Evolutionary conservation across 371 early-diverging fungal species (phyloP).

Genomic region (Phascolomyces articulosus): DNA sequence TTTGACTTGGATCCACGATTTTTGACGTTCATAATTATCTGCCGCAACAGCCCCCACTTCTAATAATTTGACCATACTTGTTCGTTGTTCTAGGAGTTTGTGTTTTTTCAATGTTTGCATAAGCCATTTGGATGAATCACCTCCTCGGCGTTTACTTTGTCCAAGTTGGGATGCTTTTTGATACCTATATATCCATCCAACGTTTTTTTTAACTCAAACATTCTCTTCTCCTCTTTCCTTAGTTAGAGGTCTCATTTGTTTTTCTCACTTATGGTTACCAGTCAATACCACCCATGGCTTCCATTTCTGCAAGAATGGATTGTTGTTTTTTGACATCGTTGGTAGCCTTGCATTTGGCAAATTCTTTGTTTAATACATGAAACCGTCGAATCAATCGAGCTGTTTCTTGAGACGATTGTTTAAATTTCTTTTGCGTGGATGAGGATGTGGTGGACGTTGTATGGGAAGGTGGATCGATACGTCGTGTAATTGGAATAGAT

Average conservation of each 20-base stretch:
- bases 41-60: conserved; percentile 91
- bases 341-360: conserved; percentile 47
- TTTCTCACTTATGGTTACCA: too few species aligned
- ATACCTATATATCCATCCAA: too few species aligned
- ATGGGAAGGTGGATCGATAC: background rate
- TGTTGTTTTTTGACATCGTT: conserved; percentile 27
- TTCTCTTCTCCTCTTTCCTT: too few species aligned
- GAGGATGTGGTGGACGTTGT: background rate
- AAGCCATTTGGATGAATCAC: conserved; percentile 86
- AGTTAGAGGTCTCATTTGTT: too few species aligned
- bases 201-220: too few species aligned
- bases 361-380: conserved; percentile 77
- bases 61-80: conserved; percentile 53
- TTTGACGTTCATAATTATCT: conserved; percentile 71
- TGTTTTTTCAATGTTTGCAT: conserved; percentile 51
- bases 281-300: conserved; percentile 83
- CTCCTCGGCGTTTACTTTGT: conserved; percentile 81
- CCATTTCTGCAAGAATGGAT: conserved; percentile 67
- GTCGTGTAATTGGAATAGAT: background rate
- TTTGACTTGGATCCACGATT: conserved; percentile 67
- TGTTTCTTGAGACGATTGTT: conserved; percentile 54
- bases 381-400: conserved; percentile 72
- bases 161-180: conserved; percentile 85
- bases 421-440: conserved; percentile 21
- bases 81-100: background rate